Evolutionary conservation across 2,329 filamentous ascomycete species (phyloP), one percentile per base, ranked within the genome.

Genomic region (Exophiala oligosperma): DNA sequence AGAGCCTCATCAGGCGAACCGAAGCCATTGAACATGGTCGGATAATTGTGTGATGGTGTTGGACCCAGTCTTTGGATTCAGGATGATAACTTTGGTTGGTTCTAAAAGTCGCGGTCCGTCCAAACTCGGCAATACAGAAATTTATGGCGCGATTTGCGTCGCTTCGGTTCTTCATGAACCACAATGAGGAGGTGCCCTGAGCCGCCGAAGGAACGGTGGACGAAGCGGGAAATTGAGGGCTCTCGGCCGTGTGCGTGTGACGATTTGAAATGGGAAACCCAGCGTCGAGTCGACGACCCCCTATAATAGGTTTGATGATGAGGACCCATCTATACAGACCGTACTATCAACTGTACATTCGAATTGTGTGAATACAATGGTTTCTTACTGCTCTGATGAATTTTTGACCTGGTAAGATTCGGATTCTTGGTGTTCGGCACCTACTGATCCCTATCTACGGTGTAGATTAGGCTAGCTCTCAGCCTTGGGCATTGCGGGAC

Each of bases 291-390:
- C 43, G 37, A 46, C 35, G 48, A n/a, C 49, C 26, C 24, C 51
- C 58, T 61, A 61, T 58, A 61, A 58, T 59, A 53, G 52, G 37
- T 50, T 44, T 51, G 49, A 35, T 17, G 37, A 46, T 43, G 56
- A 21, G 41, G 35, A 29, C 35, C 49, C 52, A 56, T 59, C 32
- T 41, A 59, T 61, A 56, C 57, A 55, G 55, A 55, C 40, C 49
- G 51, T 40, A 46, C 38, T 49, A 43, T 47, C 38, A 43, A 58
- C 52, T 61, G 59, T 59, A 59, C 53, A 48, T 61, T 49, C 43
- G 46, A 40, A 40, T 28, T 61, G 59, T 61, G 56, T 61, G 38
- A 56, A 61, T 56, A 59, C 37, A 35, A 59, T 56, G 56, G 56
- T 40, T 41, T 47, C 38, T 7, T 56, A 38, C 9, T n/a, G 38